phyloP scores from a whole-genome alignment of 192 early-diverging fungal species.

The Irineochytrium annulatum region DNA sequence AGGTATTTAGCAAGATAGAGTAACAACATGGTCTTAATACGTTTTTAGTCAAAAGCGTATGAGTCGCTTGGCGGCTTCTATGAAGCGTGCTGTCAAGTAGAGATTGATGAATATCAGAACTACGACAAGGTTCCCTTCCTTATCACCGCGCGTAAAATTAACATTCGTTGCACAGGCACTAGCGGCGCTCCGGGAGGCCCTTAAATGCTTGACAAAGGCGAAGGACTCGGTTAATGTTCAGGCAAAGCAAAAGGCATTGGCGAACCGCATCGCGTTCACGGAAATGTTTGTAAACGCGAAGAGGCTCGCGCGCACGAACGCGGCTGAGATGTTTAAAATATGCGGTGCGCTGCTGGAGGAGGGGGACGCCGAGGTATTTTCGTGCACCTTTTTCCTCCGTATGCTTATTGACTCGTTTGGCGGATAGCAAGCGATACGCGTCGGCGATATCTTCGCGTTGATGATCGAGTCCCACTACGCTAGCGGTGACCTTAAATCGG shows the following conservation, averaged over 20 bases:
- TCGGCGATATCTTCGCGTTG: conserved; percentile 53
- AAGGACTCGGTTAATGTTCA: conserved; percentile 12
- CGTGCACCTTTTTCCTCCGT: background rate
- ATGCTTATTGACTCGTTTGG: background rate
- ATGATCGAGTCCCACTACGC: conserved; percentile 42
- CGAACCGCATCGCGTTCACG: conserved; percentile 26
- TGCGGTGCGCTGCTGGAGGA: conserved; percentile 44
- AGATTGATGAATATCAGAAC: conserved; percentile 61
- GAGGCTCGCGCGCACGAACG: conserved; percentile 25
- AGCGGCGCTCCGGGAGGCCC: conserved; percentile 43
- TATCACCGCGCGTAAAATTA: background rate
- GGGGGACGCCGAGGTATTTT: conserved; percentile 41
- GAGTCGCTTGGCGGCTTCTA: conserved; percentile 48
- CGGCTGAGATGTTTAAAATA: conserved; percentile 32
- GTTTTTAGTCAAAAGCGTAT: conserved; percentile 44
- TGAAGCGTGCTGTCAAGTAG: conserved; percentile 52
- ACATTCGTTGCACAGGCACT: conserved; percentile 39
- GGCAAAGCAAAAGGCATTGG: conserved; percentile 10
- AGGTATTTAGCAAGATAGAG: conserved; percentile 27
- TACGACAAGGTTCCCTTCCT: conserved; percentile 51
- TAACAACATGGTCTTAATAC: no score
- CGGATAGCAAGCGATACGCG: conserved; percentile 33
- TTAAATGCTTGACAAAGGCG: conserved; percentile 32
- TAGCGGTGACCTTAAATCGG: conserved; percentile 34
- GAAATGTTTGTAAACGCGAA: conserved; percentile 38